Base-by-base conservation (phyloP, 257 asterid species). In the Fraxinus cuspidata region DNA sequence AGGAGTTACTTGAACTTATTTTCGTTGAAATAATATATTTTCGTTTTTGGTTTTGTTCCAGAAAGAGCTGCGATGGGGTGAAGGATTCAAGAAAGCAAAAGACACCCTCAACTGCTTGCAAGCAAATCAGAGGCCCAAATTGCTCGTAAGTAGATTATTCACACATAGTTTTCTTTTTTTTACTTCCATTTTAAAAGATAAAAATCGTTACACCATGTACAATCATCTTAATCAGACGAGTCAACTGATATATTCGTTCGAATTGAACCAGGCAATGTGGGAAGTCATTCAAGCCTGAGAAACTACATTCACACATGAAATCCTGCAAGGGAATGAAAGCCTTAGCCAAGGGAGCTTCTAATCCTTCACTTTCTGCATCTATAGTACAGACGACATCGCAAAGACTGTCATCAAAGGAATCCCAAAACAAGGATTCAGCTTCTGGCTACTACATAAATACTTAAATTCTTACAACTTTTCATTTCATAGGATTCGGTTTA, bases 211-310 rank as follows among this genome's bases (percentile, higher is more conserved):
- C 21, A 47, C 56, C 56, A 47, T 47, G 21, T 47, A 16, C 6
- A 47, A 47, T 15, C 56, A 47, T 47, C 56, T 47, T 47, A 42
- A 16, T 15, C 21, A 5, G 58, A 47, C 58, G 7, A 47, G 18
- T 47, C n/a, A 27, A 31, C 21, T 25, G 42, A 23, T 58, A 12
- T 16, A 0, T 23, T 19, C 0, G 49, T 38, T 2, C 1, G 6
- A 34, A 23, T 2, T 74, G 37, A 18, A 35, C 5, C 87, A 92
- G 97, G 71, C 97, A 92, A 85, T 92, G 98, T 70, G 89, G 90
- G 78, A 92, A 93, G 88, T 86, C 87, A 70, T 92, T 95, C 89
- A 90, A 90, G 86, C 98, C 98, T 25, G 97, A 90, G 86, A 91
- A 90, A 83, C 84, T 95, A 73, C 94, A 89, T 74, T 78, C 87